Conservation (phyloP, 2,329 filamentous ascomycete genomes). For the Colletotrichum tamarilloi region DNA sequence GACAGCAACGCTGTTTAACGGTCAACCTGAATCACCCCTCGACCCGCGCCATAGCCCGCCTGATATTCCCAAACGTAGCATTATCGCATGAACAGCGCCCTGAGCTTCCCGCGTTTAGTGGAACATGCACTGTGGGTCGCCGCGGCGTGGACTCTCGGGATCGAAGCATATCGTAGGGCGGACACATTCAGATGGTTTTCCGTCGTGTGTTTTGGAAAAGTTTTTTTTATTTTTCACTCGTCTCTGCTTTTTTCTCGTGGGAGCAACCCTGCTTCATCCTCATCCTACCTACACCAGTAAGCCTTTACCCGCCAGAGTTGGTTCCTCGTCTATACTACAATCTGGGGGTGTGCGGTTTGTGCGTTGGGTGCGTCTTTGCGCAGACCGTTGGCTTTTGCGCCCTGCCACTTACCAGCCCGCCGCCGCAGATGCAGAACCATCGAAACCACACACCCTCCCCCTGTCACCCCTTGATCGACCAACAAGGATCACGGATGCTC, state of each 20-base stretch:
- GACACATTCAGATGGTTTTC: conserved; percentile 20
- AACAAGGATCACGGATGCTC: conserved; percentile 24
- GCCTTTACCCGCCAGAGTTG: not conserved
- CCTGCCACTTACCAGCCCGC: not conserved
- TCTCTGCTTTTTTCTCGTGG: not conserved
- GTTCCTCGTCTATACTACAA: not conserved
- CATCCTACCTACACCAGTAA: not conserved
- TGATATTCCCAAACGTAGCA: conserved; percentile 6
- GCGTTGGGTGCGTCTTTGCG: conserved; percentile 11
- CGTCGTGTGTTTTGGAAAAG: not conserved
- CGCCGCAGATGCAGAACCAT: conserved; percentile 2
- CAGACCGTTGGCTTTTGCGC: conserved; percentile 30
- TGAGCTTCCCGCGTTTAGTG: conserved; percentile 25
- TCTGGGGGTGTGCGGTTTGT: not conserved
- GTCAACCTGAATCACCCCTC: not conserved
- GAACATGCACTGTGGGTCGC: conserved; percentile 7
- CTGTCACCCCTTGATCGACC: conserved; percentile 15
- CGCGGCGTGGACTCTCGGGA: conserved; percentile 2
- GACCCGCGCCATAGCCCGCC: not conserved
- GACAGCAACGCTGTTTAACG: not conserved
- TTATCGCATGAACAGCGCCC: conserved; percentile 28
- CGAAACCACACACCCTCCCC: not conserved
- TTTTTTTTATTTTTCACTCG: not conserved
- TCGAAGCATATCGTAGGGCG: conserved; percentile 16
- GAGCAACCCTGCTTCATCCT: conserved; percentile 2